phyloP scores from a whole-genome alignment of 1,284 basidiomycete species.

The Moniliophthora roreri region DNA sequence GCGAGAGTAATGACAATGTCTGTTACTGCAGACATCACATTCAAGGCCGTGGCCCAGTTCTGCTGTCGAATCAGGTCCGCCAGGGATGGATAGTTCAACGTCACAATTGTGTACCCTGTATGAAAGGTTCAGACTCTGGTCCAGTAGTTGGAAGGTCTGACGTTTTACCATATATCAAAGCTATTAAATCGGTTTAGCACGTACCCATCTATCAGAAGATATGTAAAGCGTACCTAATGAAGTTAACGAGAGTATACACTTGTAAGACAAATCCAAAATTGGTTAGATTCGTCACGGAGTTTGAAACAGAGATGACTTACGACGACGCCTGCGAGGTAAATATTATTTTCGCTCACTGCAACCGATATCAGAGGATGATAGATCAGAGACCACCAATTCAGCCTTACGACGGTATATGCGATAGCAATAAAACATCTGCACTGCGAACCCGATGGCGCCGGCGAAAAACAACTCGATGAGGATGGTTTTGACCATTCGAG shows the following conservation, averaged over 20 bases:
- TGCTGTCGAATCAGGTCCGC: neutral
- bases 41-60: slow-evolving; percentile 1
- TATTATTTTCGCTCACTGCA: slow-evolving; percentile 1
- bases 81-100: neutral
- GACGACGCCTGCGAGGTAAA: neutral
- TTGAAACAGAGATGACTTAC: neutral
- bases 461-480: slow-evolving; percentile 3
- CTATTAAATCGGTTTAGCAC: neutral
- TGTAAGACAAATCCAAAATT: neutral
- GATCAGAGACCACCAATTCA: no score
- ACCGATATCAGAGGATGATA: neutral
- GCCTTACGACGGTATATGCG: slow-evolving; percentile 1
- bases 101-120: slow-evolving; percentile 4
- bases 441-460: neutral
- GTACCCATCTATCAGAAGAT: neutral
- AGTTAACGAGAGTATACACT: neutral
- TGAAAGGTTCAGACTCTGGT: no score
- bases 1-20: neutral
- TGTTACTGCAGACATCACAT: neutral
- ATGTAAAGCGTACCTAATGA: neutral
- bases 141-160: no score
- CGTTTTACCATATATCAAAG: neutral
- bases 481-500: slow-evolving; percentile 2
- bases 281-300: neutral
- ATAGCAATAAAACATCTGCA: slow-evolving; percentile 1